Evolutionary conservation across 768 basidiomycete species (phyloP).

Genomic region (Pholiota conissans): DNA sequence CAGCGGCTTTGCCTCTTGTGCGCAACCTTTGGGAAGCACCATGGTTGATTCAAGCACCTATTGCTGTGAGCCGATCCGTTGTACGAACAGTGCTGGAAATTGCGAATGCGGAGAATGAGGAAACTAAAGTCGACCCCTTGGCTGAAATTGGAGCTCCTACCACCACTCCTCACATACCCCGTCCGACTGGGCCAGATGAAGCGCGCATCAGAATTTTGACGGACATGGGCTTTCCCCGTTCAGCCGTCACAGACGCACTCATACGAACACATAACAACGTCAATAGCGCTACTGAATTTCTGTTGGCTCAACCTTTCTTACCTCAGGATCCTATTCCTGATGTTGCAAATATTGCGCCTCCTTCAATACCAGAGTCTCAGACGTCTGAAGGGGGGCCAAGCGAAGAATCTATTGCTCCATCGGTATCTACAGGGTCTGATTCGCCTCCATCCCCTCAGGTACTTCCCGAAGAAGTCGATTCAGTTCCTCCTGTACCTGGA

Average conservation of each 20-base stretch:
- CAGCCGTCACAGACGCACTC: conserved; percentile 83
- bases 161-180: conserved; percentile 26
- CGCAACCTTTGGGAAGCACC: conserved; percentile 75
- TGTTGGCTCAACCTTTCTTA: conserved; percentile 81
- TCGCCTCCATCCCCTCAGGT: neutral
- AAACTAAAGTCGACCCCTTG: conserved; percentile 47
- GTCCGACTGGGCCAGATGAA: conserved; percentile 65
- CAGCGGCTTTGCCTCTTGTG: conserved; percentile 66
- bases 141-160: conserved; percentile 29
- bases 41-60: conserved; percentile 79
- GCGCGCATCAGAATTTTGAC: conserved; percentile 77
- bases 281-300: conserved; percentile 81
- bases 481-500: conserved; percentile 18
- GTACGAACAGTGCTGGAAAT: conserved; percentile 81
- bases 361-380: neutral
- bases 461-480: neutral
- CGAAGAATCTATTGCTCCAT: neutral
- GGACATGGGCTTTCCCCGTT: conserved; percentile 97
- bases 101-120: conserved; percentile 80
- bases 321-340: conserved; percentile 52
- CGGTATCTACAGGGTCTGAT: neutral
- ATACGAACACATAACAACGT: conserved; percentile 86
- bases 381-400: neutral
- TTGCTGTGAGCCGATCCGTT: conserved; percentile 72
- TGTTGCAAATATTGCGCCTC: neutral